These are phyloP conservation scores for Cryptococcus neoformans DNA, from an alignment of 1,284 basidiomycete species.

Conservation along the genomic window DNA sequence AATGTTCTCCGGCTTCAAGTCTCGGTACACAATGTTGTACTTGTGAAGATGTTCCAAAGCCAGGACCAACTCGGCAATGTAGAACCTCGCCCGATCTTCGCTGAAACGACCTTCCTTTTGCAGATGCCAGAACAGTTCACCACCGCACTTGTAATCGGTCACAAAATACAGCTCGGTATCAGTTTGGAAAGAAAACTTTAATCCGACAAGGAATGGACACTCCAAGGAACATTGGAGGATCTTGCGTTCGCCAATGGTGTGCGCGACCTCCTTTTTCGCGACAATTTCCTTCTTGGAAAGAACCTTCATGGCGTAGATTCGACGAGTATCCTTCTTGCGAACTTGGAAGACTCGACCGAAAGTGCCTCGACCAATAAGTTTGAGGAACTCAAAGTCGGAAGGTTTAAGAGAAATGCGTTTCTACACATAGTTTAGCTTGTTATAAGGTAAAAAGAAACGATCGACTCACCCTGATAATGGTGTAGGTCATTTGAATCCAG, in stretches of 20 bases:
- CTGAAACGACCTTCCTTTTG: conserved; percentile 91
- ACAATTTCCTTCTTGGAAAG: conserved; percentile 98
- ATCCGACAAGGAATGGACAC: conserved; percentile 94
- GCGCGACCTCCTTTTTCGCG: conserved; percentile 98
- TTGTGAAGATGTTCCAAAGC: conserved; percentile 96
- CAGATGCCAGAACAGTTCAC: conserved; percentile 97
- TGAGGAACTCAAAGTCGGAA: conserved; percentile 97
- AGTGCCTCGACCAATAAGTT: conserved; percentile 96
- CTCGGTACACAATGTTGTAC: conserved; percentile 95
- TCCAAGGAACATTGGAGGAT: conserved; percentile 93
- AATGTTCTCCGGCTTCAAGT: conserved; percentile 97
- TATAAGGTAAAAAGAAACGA: not conserved
- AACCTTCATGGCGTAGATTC: conserved; percentile 99
- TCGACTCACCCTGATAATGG: conserved; percentile 72
- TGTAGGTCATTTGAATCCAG: conserved; percentile 90
- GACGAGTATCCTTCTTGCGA: conserved; percentile 93
- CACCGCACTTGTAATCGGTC: conserved; percentile 98
- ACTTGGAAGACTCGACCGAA: conserved; percentile 99
- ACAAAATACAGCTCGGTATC: conserved; percentile 94
- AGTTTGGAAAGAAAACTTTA: conserved; percentile 99
- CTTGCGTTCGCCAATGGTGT: conserved; percentile 99
- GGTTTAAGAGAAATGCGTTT: conserved; percentile 78
- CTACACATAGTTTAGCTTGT: conserved; percentile 48
- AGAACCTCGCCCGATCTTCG: conserved; percentile 91
- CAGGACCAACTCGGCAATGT: conserved; percentile 89